Percentiles rank a stretch among this genome's conserved stretches.
Conservation (phyloP, 495 filamentous ascomycete genomes). For the Cryomyces minteri region DNA sequence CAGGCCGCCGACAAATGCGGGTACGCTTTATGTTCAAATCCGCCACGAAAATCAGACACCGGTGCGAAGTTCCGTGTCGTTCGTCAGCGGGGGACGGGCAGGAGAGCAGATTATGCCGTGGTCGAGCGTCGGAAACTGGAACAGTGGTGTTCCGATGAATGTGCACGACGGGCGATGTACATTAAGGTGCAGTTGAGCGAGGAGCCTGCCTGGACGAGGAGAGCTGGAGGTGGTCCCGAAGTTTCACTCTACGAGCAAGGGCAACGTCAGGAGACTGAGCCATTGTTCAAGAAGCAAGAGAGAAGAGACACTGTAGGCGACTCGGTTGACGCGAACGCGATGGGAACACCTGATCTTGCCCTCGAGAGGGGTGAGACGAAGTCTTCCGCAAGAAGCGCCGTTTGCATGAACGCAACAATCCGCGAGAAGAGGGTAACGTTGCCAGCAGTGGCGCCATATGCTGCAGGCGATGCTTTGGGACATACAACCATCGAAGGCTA, state of each 20-base stretch:
- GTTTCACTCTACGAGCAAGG: conserved; percentile 37
- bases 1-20: conserved; percentile 65
- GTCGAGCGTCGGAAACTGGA: conserved; percentile 51
- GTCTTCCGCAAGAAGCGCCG: conserved; percentile 8
- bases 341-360: conserved; percentile 21
- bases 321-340: neutral
- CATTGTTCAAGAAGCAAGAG: neutral
- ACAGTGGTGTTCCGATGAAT: conserved; percentile 73
- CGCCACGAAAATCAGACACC: conserved; percentile 27
- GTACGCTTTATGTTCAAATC: conserved; percentile 54
- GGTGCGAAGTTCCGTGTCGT: conserved; percentile 30
- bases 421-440: conserved; percentile 25
- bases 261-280: conserved; percentile 4
- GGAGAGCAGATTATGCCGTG: conserved; percentile 31
- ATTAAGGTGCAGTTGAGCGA: conserved; percentile 71
- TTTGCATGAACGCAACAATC: conserved; percentile 23
- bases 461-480: neutral
- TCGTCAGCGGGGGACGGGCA: conserved; percentile 29
- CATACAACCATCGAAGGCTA: conserved; percentile 5
- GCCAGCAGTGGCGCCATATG: conserved; percentile 15
- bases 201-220: conserved; percentile 58
- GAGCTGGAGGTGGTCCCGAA: conserved; percentile 23
- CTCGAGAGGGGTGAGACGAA: conserved; percentile 33
- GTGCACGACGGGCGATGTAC: conserved; percentile 61
- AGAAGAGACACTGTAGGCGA: neutral